A percentile compares a stretch with the other conserved stretches of the same genome.
phyloP scores from a whole-genome alignment of 1,284 basidiomycete genomes.

The Apiotrichum veenhuisii region DNA sequence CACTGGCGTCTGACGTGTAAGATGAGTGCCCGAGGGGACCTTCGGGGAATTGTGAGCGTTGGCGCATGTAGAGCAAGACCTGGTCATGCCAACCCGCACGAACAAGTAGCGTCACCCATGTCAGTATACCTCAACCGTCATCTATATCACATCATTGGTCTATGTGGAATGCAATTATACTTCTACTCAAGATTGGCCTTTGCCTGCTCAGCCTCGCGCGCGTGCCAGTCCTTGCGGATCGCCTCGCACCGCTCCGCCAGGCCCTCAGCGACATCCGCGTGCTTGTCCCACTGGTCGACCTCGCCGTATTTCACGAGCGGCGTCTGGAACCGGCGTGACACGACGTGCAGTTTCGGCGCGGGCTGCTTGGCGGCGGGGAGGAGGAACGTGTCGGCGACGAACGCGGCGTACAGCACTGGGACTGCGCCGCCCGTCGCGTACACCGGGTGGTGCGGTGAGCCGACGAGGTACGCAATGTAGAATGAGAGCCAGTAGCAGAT shows the following conservation, averaged over 20 bases:
- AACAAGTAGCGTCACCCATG: too few species aligned
- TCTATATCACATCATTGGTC: not conserved
- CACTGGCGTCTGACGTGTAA: too few species aligned
- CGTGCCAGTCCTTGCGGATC: conserved; percentile 30
- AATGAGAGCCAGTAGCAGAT: conserved; percentile 60
- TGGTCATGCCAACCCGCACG: too few species aligned
- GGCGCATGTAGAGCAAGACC: too few species aligned
- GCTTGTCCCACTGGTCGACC: conserved; percentile 37
- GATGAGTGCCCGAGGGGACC: too few species aligned
- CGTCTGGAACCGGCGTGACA: conserved; percentile 21
- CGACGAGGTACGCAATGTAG: conserved; percentile 54
- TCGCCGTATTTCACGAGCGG: conserved; percentile 36
- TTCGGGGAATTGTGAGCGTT: too few species aligned
- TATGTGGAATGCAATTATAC: too few species aligned
- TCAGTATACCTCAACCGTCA: too few species aligned
- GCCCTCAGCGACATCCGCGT: conserved; percentile 23
- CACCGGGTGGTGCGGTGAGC: conserved; percentile 39
- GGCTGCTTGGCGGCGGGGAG: conserved; percentile 26
- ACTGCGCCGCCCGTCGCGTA: conserved; percentile 33
- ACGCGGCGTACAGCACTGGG: conserved; percentile 39
- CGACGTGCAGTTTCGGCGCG: conserved; percentile 30
- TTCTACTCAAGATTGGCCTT: not conserved
- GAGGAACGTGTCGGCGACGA: conserved; percentile 31
- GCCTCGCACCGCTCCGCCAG: conserved; percentile 31
- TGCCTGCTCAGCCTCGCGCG: conserved; percentile 13